Conservation (phyloP, 2,329 filamentous ascomycete species). For the Colletotrichum sansevieriae region DNA sequence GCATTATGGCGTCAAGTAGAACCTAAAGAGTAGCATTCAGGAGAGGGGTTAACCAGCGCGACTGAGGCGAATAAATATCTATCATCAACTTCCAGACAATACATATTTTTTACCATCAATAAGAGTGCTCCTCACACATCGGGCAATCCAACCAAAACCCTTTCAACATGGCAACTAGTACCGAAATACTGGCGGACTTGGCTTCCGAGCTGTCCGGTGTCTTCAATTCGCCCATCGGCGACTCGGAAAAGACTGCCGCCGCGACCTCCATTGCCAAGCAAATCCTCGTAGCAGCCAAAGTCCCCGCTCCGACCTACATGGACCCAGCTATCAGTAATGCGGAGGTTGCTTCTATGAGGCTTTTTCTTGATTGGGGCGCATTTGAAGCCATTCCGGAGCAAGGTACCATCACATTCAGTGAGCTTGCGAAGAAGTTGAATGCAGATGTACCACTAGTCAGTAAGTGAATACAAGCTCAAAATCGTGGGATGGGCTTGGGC, state of each 20-base stretch:
- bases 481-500: background rate
- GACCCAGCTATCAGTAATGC: background rate
- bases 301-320: conserved; percentile 34
- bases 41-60: background rate
- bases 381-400: conserved; percentile 50
- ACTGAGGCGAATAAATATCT: too few species aligned
- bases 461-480: conserved; percentile 24
- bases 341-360: conserved; percentile 34
- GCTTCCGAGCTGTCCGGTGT: conserved; percentile 24
- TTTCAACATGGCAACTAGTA: conserved; percentile 2
- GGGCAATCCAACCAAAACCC: background rate
- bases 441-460: conserved; percentile 48
- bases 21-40: background rate
- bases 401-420: conserved; percentile 45
- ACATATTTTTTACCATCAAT: background rate
- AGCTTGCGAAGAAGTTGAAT: conserved; percentile 47
- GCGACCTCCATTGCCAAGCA: conserved; percentile 27
- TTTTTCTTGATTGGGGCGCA: conserved; percentile 50
- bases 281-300: conserved; percentile 23
- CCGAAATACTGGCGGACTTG: conserved; percentile 1
- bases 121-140: background rate
- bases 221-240: background rate
- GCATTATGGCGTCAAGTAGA: background rate
- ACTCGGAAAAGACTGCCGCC: conserved; percentile 22
- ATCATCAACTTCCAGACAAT: too few species aligned